phyloP scores from a whole-genome alignment of 2,329 filamentous ascomycete genomes.

The Epichloe scottii region DNA sequence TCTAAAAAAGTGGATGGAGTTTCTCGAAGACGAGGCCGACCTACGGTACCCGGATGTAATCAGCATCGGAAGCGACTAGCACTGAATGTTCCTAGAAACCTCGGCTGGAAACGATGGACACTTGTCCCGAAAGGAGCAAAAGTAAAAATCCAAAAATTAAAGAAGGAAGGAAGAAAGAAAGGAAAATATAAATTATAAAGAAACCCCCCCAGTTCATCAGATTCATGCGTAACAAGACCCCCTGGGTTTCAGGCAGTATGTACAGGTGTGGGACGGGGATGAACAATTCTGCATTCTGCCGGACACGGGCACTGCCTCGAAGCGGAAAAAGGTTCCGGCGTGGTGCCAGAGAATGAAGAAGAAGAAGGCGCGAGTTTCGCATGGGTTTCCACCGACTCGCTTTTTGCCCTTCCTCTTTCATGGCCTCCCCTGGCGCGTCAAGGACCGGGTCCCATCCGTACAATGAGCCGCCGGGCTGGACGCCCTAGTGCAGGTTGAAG shows the following conservation, averaged over 20 bases:
- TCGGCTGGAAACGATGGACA: background rate
- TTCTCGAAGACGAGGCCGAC: slow-evolving; percentile 80
- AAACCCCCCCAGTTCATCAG: background rate
- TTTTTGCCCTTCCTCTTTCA: no score
- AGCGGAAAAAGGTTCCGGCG: background rate
- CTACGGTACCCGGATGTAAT: slow-evolving; percentile 69
- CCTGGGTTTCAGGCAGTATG: background rate
- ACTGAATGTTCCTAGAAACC: background rate
- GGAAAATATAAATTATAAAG: background rate
- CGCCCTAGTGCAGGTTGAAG: no score
- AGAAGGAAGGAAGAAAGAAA: background rate
- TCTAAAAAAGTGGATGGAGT: slow-evolving; percentile 82
- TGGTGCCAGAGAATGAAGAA: background rate
- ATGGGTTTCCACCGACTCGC: background rate
- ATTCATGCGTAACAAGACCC: background rate
- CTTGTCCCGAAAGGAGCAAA: background rate
- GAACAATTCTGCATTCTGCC: background rate
- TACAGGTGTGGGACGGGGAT: background rate
- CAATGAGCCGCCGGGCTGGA: no score
- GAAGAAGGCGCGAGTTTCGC: background rate
- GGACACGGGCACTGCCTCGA: background rate
- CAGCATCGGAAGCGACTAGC: slow-evolving; percentile 16
- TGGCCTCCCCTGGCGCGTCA: background rate
- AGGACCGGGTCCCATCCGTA: no score
- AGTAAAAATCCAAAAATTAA: background rate